Evolutionary conservation across 2,329 filamentous ascomycete species (phyloP).

Genomic region (Colletotrichum chrysophilum): DNA sequence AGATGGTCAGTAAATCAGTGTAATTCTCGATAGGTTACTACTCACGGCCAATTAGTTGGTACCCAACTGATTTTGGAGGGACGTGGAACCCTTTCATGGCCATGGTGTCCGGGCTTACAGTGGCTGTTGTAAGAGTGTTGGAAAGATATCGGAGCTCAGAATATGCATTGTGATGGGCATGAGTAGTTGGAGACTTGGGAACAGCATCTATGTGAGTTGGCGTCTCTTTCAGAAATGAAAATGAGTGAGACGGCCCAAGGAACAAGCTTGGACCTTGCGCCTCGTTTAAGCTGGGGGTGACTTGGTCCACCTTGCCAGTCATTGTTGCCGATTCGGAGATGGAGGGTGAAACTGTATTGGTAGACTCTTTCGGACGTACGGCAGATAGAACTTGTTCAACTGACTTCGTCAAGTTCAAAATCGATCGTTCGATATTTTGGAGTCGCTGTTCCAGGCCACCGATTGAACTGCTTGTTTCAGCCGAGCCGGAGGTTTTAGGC

Average conservation of each 20-base stretch:
- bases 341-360: background rate
- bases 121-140: background rate
- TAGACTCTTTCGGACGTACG: background rate
- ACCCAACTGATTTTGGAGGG: background rate
- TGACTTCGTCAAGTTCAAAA: background rate
- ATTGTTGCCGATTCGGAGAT: no score
- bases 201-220: background rate
- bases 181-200: background rate
- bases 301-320: background rate
- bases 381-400: background rate
- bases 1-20: background rate
- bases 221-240: background rate
- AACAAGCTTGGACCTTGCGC: background rate
- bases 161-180: background rate
- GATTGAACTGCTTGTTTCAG: background rate
- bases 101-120: background rate
- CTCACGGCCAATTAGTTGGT: slow-evolving; percentile 2
- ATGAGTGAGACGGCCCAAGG: background rate
- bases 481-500: background rate
- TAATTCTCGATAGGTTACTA: background rate
- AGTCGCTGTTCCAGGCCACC: background rate
- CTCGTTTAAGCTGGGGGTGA: background rate
- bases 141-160: background rate
- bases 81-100: background rate
- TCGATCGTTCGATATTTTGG: background rate